Base-by-base conservation (phyloP, 805 yeast genomes). In the Candida awuae region DNA sequence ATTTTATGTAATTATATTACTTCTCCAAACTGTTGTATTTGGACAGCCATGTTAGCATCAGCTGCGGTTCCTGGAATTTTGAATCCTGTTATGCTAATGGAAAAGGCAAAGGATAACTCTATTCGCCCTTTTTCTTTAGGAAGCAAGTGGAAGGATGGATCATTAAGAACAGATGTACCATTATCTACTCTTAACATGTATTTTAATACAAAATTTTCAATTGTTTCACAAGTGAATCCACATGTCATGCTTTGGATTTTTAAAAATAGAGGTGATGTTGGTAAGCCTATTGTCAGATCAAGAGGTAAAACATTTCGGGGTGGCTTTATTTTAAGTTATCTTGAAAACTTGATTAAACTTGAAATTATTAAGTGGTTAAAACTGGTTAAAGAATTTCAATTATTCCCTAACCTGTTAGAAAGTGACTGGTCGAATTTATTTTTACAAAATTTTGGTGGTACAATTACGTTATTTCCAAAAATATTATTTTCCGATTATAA, bases 31-130 rank as follows among this genome's bases (percentile, higher is more conserved):
- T 81, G 90, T 56, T 76, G 82, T 13, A 77, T 84, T n/a, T 83
- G 92, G 92, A 75, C 84, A 3, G 65, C 87, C 0, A 60, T 83
- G 41, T 60, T 83, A 29, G 92, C 92, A 0, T 78, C 86, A 3
- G 73, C 85, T 5, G 92, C 92, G 0, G 92, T 84, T 7, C 94
- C 94, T 0, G 92, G 92, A 0, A 79, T 83, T 12, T 60, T 83
- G 40, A 79, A 80, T 45, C 94, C 94, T 0, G 88, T 83, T 16
- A 86, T 80, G 13, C 59, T 83, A 39, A 80, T 83, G 87, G 79
- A 75, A 76, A 65, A 62, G 8, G 51, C 53, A 27, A 44, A 49
- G 6, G 59, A 55, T 22, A 51, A 51, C 1, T 55, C 62, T 25
- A 66, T 80, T 6, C 64, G 66, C 3, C 90, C 94, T 2, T 82